Conservation (phyloP, 2,329 filamentous ascomycete genomes). For the Trichoderma guizhouense region DNA sequence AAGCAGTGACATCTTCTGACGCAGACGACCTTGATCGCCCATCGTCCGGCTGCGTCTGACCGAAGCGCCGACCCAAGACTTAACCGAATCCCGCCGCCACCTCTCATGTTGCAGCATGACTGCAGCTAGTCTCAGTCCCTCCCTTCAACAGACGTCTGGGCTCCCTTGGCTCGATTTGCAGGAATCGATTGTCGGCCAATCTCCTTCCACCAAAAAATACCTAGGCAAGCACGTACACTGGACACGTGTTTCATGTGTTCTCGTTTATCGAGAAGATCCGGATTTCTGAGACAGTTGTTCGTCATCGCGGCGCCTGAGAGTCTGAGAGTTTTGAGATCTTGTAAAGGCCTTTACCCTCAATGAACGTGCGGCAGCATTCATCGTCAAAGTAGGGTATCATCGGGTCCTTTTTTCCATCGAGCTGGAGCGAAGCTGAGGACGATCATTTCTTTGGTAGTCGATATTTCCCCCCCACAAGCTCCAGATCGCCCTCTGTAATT, state of each 20-base stretch:
- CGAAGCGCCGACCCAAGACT: background rate
- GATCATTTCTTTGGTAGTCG: conserved; percentile 57
- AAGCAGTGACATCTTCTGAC: background rate
- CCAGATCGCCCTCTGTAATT: conserved; percentile 67
- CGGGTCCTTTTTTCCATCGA: background rate
- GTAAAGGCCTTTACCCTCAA: background rate
- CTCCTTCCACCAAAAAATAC: background rate
- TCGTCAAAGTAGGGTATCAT: background rate
- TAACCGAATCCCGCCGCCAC: background rate
- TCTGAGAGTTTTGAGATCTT: background rate
- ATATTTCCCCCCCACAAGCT: conserved; percentile 69
- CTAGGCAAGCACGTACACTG: background rate
- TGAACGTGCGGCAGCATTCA: background rate
- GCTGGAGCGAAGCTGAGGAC: background rate
- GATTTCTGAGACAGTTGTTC: background rate
- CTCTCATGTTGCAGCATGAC: conserved; percentile 4
- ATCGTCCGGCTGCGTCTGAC: background rate
- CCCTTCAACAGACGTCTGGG: background rate
- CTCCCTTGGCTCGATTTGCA: background rate
- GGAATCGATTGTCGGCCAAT: background rate
- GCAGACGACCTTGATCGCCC: background rate
- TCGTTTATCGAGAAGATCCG: background rate
- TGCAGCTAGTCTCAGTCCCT: conserved; percentile 1
- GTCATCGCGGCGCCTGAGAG: background rate
- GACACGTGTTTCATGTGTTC: background rate